phyloP scores from a whole-genome alignment of 2,329 filamentous ascomycete species.

The Kalmusia sp. region DNA sequence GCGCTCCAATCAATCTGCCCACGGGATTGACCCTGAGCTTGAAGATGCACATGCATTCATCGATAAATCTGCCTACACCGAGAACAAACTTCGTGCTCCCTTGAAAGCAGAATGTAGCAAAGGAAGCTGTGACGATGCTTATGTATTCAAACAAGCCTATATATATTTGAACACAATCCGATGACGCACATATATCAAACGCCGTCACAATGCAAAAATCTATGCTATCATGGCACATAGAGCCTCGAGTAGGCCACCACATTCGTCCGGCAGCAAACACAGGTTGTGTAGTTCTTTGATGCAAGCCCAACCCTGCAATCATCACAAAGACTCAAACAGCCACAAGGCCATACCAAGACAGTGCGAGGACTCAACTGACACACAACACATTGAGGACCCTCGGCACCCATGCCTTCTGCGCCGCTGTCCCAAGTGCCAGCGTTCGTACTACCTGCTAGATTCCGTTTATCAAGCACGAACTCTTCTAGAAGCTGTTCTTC shows the following conservation, averaged over 20 bases:
- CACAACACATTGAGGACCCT: constrained; percentile 87
- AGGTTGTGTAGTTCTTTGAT: constrained; percentile 97
- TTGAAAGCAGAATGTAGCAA: too few relatives aligned
- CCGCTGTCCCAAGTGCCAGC: constrained; percentile 67
- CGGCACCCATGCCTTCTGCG: constrained; percentile 75
- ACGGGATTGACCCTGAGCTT: background rate
- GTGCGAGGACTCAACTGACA: constrained; percentile 87
- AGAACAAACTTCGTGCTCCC: too few relatives aligned
- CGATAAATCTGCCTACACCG: too few relatives aligned
- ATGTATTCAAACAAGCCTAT: too few relatives aligned
- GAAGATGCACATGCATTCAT: too few relatives aligned
- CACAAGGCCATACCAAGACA: constrained; percentile 95
- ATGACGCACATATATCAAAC: too few relatives aligned
- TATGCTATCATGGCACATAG: constrained; percentile 73
- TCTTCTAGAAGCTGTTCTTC: constrained; percentile 66
- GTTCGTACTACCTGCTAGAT: constrained; percentile 51
- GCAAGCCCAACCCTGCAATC: constrained; percentile 92
- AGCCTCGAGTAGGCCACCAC: constrained; percentile 89
- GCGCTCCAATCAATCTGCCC: constrained; percentile 7
- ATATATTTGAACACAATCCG: too few relatives aligned
- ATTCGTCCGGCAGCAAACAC: constrained; percentile 89
- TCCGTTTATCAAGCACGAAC: constrained; percentile 63
- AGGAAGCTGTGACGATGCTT: too few relatives aligned
- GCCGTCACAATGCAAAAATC: background rate
- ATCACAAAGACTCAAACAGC: constrained; percentile 92